phyloP scores from a whole-genome alignment of 768 basidiomycete species.

The Lanmaoa pseudosensibilis region DNA sequence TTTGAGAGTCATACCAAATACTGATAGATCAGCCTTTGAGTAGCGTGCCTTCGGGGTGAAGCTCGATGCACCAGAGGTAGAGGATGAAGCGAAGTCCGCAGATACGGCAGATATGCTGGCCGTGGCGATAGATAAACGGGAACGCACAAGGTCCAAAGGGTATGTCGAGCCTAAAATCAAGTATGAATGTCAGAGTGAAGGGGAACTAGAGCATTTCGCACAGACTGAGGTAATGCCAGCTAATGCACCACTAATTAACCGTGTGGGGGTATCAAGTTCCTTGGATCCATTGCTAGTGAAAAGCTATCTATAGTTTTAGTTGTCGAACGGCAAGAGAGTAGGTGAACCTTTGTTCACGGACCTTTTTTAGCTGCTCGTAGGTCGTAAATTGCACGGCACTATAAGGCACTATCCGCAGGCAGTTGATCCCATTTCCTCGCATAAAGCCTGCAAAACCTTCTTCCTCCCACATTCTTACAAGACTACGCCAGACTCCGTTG shows the following conservation, averaged over 20 bases:
- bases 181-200: constrained; percentile 9
- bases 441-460: constrained; percentile 93
- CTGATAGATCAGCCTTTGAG: constrained; percentile 57
- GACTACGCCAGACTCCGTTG: constrained; percentile 79
- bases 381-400: constrained; percentile 85
- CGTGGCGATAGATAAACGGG: constrained; percentile 89
- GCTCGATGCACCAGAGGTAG: constrained; percentile 51
- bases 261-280: constrained; percentile 84
- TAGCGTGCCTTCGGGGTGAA: constrained; percentile 37
- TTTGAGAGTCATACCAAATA: constrained; percentile 87
- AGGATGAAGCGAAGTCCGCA: constrained; percentile 27
- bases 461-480: constrained; percentile 85
- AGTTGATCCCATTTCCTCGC: constrained; percentile 93
- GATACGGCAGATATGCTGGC: constrained; percentile 61
- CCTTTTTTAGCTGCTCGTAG: constrained; percentile 91
- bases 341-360: constrained; percentile 27
- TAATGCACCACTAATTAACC: constrained; percentile 82
- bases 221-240: constrained; percentile 96
- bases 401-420: constrained; percentile 91
- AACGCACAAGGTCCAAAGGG: constrained; percentile 91
- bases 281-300: constrained; percentile 69
- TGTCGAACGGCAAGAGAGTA: constrained; percentile 2
- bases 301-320: constrained; percentile 48
- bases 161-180: constrained; percentile 69
- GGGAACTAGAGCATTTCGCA: constrained; percentile 41